These are phyloP conservation scores for Vitis amurensis DNA, from an alignment of 164 flowering plant species.

Conservation along the genomic window DNA sequence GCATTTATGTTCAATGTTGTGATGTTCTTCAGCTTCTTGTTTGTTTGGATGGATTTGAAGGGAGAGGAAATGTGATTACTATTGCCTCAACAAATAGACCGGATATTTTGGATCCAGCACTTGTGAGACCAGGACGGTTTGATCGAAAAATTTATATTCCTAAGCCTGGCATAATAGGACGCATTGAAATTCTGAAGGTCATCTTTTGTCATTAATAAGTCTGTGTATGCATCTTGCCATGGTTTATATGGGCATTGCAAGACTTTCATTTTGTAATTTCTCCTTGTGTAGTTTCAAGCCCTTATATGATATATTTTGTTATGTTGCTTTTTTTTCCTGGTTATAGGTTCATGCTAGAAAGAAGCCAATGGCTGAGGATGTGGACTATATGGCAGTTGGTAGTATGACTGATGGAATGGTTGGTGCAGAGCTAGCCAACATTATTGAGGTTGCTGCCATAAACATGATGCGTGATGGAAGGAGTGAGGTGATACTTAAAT, in stretches of 20 bases:
- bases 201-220: background rate
- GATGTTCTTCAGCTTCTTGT: conserved; percentile 79
- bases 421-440: conserved; percentile 97
- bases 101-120: conserved; percentile 95
- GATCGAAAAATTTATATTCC: conserved; percentile 87
- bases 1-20: conserved; percentile 9
- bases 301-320: background rate
- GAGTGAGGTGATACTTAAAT: conserved; percentile 60
- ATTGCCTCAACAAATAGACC: conserved; percentile 98
- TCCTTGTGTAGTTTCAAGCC: background rate
- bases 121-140: conserved; percentile 94
- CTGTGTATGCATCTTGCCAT: background rate
- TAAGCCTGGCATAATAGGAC: conserved; percentile 83
- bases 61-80: conserved; percentile 92
- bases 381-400: conserved; percentile 91
- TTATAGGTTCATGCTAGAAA: conserved; percentile 93
- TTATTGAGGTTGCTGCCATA: conserved; percentile 89
- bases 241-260: background rate
- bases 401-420: conserved; percentile 93
- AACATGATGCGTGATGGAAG: conserved; percentile 94
- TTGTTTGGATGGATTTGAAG: conserved; percentile 97
- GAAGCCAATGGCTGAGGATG: conserved; percentile 95
- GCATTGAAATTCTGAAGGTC: conserved; percentile 87
- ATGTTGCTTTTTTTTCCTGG: conserved; percentile 5
- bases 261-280: background rate